Percentiles rank a stretch among this genome's conserved stretches.
Conservation (phyloP, 1,284 basidiomycete genomes). For the Thecaphora thlaspeos region DNA sequence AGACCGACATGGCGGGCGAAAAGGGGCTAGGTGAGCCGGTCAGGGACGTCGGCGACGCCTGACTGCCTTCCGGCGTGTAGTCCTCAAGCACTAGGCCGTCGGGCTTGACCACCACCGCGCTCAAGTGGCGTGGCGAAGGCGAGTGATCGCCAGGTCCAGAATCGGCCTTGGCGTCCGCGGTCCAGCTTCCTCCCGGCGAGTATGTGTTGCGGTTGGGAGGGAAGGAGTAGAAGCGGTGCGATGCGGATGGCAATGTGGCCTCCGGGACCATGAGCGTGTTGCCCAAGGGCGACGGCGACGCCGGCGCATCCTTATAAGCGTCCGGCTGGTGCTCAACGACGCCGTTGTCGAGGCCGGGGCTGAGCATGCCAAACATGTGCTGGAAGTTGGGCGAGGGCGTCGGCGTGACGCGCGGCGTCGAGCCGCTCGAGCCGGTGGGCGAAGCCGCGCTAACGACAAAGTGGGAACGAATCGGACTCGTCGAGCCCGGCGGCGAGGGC, state of each 20-base stretch:
- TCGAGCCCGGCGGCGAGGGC: constrained; percentile 13
- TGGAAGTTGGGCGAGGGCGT: constrained; percentile 30
- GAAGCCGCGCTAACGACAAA: constrained; percentile 33
- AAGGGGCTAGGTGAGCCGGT: constrained; percentile 41
- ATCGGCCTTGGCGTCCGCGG: neutral
- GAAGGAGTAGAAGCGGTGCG: constrained; percentile 39
- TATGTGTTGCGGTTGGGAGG: constrained; percentile 29
- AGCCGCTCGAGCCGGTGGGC: constrained; percentile 23
- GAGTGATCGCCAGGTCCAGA: neutral
- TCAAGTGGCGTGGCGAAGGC: neutral
- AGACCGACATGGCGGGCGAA: constrained; percentile 37
- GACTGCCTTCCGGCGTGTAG: constrained; percentile 38
- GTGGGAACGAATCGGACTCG: constrained; percentile 21
- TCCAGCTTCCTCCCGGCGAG: constrained; percentile 8
- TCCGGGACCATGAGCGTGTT: constrained; percentile 29
- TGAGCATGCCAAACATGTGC: constrained; percentile 44
- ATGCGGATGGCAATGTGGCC: constrained; percentile 3
- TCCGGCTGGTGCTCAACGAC: constrained; percentile 39
- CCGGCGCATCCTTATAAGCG: constrained; percentile 12
- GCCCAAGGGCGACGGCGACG: constrained; percentile 21
- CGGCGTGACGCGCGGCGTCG: constrained; percentile 27
- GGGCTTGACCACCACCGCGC: constrained; percentile 10
- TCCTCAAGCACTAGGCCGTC: constrained; percentile 35
- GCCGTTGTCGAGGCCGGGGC: constrained; percentile 38
- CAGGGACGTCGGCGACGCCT: constrained; percentile 41